A percentile compares a stretch with the other conserved stretches of the same genome.
Conservation (phyloP, 2,329 filamentous ascomycete species). For the Xylariaceae sp. region DNA sequence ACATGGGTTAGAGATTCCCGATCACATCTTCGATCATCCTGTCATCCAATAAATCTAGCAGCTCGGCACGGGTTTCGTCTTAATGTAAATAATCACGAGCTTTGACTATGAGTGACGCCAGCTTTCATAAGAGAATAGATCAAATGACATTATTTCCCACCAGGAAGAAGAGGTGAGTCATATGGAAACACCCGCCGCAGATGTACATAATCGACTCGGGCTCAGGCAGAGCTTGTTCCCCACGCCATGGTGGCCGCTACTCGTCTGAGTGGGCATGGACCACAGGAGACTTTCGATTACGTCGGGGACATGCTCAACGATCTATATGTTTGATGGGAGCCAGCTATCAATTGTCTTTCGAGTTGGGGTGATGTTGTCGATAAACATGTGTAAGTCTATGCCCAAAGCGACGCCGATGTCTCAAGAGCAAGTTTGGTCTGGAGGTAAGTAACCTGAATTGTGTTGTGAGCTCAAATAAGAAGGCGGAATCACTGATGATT, state of each 20-base stretch:
- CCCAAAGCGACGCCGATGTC: conserved; percentile 9
- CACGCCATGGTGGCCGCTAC: conserved; percentile 15
- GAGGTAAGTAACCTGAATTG: conserved; percentile 7
- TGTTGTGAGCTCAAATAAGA: not conserved
- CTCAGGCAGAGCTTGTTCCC: conserved; percentile 11
- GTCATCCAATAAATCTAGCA: conserved; percentile 9
- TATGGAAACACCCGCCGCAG: too few species aligned
- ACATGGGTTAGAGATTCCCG: conserved; percentile 7
- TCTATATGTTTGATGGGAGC: conserved; percentile 11
- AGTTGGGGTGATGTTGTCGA: conserved; percentile 9
- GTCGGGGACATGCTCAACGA: conserved; percentile 12
- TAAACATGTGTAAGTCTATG: conserved; percentile 4
- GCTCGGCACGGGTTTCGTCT: conserved; percentile 6
- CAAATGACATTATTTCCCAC: conserved; percentile 16
- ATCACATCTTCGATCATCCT: conserved; percentile 13
- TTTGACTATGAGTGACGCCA: not conserved
- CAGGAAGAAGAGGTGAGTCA: conserved; percentile 13
- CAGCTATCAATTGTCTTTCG: conserved; percentile 5
- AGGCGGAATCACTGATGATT: not conserved
- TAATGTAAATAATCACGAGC: conserved; percentile 2
- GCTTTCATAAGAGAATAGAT: conserved; percentile 6
- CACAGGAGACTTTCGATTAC: conserved; percentile 15
- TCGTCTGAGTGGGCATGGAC: conserved; percentile 9
- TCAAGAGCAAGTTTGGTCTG: conserved; percentile 13
- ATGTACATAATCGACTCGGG: not conserved